A percentile compares a stretch with the other conserved stretches of the same genome.
These are phyloP conservation scores for Xylaria palmicola DNA, from an alignment of 495 filamentous ascomycete species.

Conservation along the genomic window DNA sequence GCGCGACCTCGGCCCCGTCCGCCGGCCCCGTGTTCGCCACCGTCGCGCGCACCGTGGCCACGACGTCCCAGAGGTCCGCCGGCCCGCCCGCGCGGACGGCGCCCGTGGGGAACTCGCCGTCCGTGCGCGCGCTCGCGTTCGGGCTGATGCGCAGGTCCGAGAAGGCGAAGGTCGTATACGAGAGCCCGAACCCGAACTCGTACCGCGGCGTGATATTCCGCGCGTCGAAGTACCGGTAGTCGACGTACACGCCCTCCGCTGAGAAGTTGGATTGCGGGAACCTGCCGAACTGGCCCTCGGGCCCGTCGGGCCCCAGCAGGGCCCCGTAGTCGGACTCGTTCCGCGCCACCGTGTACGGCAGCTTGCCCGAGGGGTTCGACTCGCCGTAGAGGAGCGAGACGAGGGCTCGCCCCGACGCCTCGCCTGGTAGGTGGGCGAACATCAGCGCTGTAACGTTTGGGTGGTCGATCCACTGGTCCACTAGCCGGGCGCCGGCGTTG, in stretches of 20 bases:
- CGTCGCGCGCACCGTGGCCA: conserved; percentile 40
- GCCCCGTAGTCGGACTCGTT: conserved; percentile 52
- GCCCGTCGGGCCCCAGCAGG: not conserved
- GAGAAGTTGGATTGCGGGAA: conserved; percentile 51
- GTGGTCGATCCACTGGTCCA: conserved; percentile 47
- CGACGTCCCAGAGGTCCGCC: conserved; percentile 44
- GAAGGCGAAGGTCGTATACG: conserved; percentile 57
- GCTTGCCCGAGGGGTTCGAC: conserved; percentile 51
- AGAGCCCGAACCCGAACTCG: conserved; percentile 63
- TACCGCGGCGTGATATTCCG: conserved; percentile 55
- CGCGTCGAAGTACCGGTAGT: conserved; percentile 57
- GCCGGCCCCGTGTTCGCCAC: conserved; percentile 49
- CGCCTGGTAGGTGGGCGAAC: conserved; percentile 50
- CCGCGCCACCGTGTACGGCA: conserved; percentile 59
- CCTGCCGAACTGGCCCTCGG: conserved; percentile 9
- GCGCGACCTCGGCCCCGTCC: conserved; percentile 43
- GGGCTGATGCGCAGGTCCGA: conserved; percentile 27
- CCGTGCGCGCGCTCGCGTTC: not conserved
- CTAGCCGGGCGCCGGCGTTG: conserved; percentile 47
- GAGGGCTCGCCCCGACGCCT: conserved; percentile 49
- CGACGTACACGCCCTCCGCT: conserved; percentile 51
- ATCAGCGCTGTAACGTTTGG: conserved; percentile 54
- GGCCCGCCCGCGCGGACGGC: conserved; percentile 47
- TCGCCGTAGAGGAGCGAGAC: conserved; percentile 52
- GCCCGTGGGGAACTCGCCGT: conserved; percentile 20